Evolutionary conservation across 495 filamentous ascomycete genomes (phyloP), one percentile per base, ranked within the genome.

Genomic region (Penicillium desertorum): DNA sequence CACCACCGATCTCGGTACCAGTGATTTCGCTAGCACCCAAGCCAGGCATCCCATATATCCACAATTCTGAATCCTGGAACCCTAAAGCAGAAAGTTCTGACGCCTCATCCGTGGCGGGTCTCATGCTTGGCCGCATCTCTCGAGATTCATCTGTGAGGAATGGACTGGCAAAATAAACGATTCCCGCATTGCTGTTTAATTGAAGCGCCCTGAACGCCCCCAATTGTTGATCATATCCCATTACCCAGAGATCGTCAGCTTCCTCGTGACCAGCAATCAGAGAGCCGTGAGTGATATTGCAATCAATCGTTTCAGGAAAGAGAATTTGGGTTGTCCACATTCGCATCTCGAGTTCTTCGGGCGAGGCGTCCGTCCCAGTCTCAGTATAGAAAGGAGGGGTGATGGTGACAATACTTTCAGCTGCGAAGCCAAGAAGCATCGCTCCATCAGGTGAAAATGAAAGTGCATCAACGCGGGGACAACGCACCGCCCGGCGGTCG

Each of bases 291-390:
- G 86, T 90, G 57, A 87, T 32, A 12, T 7, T 17, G 5, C 27
- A 91, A 37, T 88, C 86, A 39, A 85, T 90, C 19, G 82, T 85
- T 54, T 92, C 88, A 1, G 90, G 90, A 48, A 95, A 95, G 1
- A 95, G 74, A 27, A 95, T 92, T 41, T 92, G 91, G 1, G 90
- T 92, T 43, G 90, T 95, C 90, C 90, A 95, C 64, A 93, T 78
- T 7, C 85, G 86, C 64, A 87, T 88, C 39, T 93, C 80, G 52
- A 85, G 78, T 57, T 90, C 87, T 45, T 83, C 77, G 23, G 72
- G 71, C 10, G 83, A 83, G n/a, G 68, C 58, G 45, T 78, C 75
- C 11, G 62, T 65, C 17, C 69, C 73, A 22, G 73, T 69, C 53
- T 80, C 79, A 7, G 75, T 72, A 63, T 90, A 90, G 64, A 91